Evolutionary conservation across 225 moss, liverwort and hornwort species (phyloP).

Genomic region (Straminergon stramineum): DNA sequence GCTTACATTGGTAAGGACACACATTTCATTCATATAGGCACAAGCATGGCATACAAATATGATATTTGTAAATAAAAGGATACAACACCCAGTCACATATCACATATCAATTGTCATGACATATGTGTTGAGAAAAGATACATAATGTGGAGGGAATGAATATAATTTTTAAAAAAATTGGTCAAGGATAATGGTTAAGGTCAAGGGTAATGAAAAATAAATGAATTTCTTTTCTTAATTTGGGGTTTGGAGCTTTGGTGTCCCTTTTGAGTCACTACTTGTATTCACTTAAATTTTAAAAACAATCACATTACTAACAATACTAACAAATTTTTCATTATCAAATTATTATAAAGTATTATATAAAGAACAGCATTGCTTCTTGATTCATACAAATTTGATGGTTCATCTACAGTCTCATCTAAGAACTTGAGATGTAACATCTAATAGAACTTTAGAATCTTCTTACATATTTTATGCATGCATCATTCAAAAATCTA

Average conservation of each 20-base stretch:
- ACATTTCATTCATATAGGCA: no score
- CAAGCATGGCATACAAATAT: background rate
- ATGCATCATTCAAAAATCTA: background rate
- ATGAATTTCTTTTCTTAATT: background rate
- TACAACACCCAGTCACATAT: background rate
- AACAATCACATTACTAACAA: background rate
- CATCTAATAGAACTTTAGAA: background rate
- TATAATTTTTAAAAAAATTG: background rate
- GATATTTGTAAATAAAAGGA: no score
- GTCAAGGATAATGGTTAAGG: no score
- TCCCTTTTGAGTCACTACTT: background rate
- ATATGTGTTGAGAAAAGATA: background rate
- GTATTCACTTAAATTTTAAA: background rate
- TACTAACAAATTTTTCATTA: background rate
- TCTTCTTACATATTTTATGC: background rate
- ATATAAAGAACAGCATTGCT: background rate
- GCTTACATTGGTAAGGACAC: no score
- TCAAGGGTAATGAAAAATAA: background rate
- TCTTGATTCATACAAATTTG: background rate
- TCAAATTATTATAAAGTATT: background rate
- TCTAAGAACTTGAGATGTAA: background rate
- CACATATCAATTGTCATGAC: background rate
- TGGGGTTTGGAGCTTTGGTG: accelerated
- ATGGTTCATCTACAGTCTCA: background rate
- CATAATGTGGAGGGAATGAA: background rate